A percentile compares a stretch with the other conserved stretches of the same genome.
These are phyloP conservation scores for Aureobasidium subglaciale DNA, from an alignment of 2,329 filamentous ascomycete species.

Conservation along the genomic window DNA sequence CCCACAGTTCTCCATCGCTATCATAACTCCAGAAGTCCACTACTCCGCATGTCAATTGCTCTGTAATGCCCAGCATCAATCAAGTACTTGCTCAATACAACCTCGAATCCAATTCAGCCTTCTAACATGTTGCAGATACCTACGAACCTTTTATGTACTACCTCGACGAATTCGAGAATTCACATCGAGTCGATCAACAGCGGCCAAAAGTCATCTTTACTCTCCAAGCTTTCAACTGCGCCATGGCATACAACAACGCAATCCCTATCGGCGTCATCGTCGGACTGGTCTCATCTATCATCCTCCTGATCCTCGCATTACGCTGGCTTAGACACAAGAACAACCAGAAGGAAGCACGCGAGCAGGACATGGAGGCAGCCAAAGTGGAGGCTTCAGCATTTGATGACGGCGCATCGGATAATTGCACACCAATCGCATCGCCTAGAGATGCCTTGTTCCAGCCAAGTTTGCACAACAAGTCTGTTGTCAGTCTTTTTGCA, in stretches of 20 bases:
- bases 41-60: not conserved
- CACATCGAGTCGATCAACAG: not conserved
- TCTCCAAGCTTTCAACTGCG: not conserved
- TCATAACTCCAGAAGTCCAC: not conserved
- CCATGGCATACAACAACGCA: conserved; percentile 9
- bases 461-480: not conserved
- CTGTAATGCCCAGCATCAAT: not conserved
- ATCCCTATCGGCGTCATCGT: conserved; percentile 6
- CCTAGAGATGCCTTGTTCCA: not conserved
- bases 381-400: not conserved
- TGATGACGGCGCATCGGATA: not conserved
- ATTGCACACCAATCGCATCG: not conserved
- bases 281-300: not conserved
- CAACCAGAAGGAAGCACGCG: not conserved
- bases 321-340: conserved; percentile 8
- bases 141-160: not conserved
- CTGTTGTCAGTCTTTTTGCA: not conserved
- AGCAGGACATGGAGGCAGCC: conserved; percentile 4
- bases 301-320: not conserved
- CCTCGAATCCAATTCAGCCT: not conserved
- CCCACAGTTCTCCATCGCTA: not conserved
- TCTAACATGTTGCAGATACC: not conserved
- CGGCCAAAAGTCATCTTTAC: not conserved
- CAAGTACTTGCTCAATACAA: not conserved
- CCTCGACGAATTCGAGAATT: not conserved